Percentiles rank a stretch among this genome's conserved stretches.
Conservation (phyloP, 495 filamentous ascomycete species). For the Tuber brumale region DNA sequence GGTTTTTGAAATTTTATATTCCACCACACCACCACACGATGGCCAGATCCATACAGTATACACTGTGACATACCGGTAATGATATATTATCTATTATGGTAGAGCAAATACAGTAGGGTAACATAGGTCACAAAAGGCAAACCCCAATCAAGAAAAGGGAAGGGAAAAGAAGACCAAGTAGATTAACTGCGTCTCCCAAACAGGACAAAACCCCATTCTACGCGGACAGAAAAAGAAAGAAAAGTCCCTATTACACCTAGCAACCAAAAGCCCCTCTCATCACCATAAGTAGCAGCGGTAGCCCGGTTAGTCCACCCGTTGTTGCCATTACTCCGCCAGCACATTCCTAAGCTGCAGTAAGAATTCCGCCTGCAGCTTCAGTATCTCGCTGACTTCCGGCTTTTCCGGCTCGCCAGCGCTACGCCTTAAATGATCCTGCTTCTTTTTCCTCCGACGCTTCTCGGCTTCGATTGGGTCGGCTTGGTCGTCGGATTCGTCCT, state of each 20-base stretch:
- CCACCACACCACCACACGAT: background rate
- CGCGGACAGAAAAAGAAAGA: background rate
- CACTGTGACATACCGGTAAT: no score
- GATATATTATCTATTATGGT: background rate
- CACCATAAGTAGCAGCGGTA: conserved; percentile 1
- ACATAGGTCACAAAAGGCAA: background rate
- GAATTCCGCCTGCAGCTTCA: conserved; percentile 72
- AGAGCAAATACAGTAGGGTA: background rate
- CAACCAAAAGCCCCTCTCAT: background rate
- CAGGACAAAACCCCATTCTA: background rate
- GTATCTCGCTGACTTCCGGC: conserved; percentile 68
- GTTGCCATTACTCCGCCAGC: conserved; percentile 58
- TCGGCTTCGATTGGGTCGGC: conserved; percentile 82
- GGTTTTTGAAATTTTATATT: no score
- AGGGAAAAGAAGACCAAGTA: background rate
- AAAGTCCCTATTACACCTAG: background rate
- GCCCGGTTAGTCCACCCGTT: background rate
- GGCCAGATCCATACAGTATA: background rate
- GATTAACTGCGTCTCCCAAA: no score
- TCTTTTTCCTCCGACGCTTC: conserved; percentile 63
- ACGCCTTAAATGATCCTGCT: conserved; percentile 69
- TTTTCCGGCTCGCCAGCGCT: conserved; percentile 86
- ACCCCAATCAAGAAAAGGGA: background rate
- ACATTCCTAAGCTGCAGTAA: conserved; percentile 77
- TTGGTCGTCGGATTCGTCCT: conserved; percentile 68